These are phyloP conservation scores for Copromyces sp. DNA, from an alignment of 495 filamentous ascomycete genomes.

Conservation along the genomic window DNA sequence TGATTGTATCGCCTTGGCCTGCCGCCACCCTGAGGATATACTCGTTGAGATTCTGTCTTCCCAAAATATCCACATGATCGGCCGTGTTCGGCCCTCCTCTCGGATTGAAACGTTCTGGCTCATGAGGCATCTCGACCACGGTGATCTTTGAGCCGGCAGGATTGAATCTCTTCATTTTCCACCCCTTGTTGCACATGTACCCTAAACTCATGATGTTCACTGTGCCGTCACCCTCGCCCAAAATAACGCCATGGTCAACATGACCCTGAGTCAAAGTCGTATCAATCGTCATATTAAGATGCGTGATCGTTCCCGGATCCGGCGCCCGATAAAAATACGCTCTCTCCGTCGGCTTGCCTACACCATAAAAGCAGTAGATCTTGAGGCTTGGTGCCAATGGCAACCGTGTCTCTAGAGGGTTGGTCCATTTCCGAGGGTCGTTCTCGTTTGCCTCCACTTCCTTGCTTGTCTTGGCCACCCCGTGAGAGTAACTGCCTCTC, in stretches of 20 bases:
- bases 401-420: constrained; percentile 83
- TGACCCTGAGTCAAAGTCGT: constrained; percentile 56
- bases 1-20: constrained; percentile 72
- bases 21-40: constrained; percentile 79
- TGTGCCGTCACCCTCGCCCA: constrained; percentile 93
- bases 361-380: constrained; percentile 95
- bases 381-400: constrained; percentile 85
- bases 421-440: constrained; percentile 80
- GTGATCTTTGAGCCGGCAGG: constrained; percentile 72
- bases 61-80: constrained; percentile 95
- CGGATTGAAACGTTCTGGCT: constrained; percentile 84
- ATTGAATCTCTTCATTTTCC: constrained; percentile 89
- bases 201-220: constrained; percentile 79
- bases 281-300: constrained; percentile 84
- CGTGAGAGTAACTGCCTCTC: constrained; percentile 68
- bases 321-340: constrained; percentile 84
- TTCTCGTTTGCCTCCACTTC: constrained; percentile 84
- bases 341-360: constrained; percentile 84
- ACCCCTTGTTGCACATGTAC: constrained; percentile 95
- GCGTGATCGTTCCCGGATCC: constrained; percentile 47
- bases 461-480: constrained; percentile 67
- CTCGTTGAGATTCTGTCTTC: constrained; percentile 80
- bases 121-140: constrained; percentile 90
- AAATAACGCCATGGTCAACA: constrained; percentile 76
- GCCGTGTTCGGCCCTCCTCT: constrained; percentile 91